Base-by-base conservation (phyloP, 257 asterid genomes). In the Nemophila menziesii region DNA sequence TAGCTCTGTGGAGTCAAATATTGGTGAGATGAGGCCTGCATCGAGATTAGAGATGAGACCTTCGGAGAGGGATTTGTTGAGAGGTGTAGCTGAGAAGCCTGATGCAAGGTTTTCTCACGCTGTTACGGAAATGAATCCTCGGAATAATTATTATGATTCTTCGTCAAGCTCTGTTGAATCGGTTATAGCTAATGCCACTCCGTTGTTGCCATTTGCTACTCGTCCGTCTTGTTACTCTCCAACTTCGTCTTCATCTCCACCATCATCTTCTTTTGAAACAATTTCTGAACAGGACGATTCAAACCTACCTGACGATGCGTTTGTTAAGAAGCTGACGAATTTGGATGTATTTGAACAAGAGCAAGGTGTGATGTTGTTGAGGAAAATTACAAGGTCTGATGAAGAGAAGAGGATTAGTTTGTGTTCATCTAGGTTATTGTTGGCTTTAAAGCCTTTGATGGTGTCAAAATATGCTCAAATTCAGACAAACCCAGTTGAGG, bases 151-250 rank as follows among this genome's bases (percentile, higher is more conserved):
- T 48, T 65, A 49, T 5, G 71, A 69, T 13, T 2, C 8, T 13
- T 4, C 9, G 20, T 71, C 80, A 6, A 81, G 92, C 67, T 87
- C 97, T 1, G 96, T 76, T 20, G 98, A 85, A 61, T 90, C 98
- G 3, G 98, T 84, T 0, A 66, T 90, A 5, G 96, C 92, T 2
- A 84, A 81, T 27, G 41, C 61, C 15, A 63, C 93, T 23, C 86
- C 86, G 22, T 51, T 80, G 54, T 59, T 64, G 6, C 94, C 90
- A 0, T 89, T 78, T 29, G 60, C 78, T 0, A 82, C 81, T 5
- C 81, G 81, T 5, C 93, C 94, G 0, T 64, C 85, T 4, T 78
- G 96, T 64, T 70, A 76, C 27, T 81, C 96, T 23, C 64, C 61
- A 46, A 59, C 58, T 50, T 63, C 92, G 9, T 78, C 96, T 23